Evolutionary conservation across 1,139 yeast genomes (phyloP), one percentile per base, ranked within the genome.

Genomic region (Arxiozyma heterogenica): DNA sequence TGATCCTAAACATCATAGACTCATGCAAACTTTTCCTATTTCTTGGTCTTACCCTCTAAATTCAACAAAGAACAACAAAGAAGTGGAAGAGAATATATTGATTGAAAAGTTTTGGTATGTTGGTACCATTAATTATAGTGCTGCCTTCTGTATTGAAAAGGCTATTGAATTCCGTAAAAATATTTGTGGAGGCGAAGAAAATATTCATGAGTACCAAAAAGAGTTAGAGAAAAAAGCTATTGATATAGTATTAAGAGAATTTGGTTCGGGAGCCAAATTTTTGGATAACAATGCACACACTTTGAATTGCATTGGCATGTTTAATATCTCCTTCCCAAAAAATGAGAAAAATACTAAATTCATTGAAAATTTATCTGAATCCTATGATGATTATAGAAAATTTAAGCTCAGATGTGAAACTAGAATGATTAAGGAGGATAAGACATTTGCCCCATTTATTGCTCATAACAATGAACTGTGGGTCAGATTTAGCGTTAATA

Each of bases 141-240:
- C 72, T 2, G 67, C 65, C 50, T 58, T 66, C 38, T 62, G 70
- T 45, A 62, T 73, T 18, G 65, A 65, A 11, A 73, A 69, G 3
- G 88, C 87, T 0, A 59, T 76, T 25, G 67, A 74, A 58, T 85
- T 84, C 64, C 72, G 86, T 59, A 64, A 72, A 20, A 73, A 73
- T 9, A 69, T 71, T 7, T 82, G 87, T 60, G 90, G 91, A 1
- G 88, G 88, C 2, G 86, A 82, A 58, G 75, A 73, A 1, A 66
- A 66, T 6, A 82, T 84, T 52, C 65, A 72, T 54, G 62, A 72
- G 1, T 83, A 84, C 63, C 78, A 80, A 60, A 62, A 65, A 50
- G 59, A 60, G 0, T 73, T 84, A 53, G 81, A 83, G 1, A 55
- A 62, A 7, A 54, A 72, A 52, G 83, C 78, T 0, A 78, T 76